Base-by-base conservation (phyloP, 2,329 filamentous ascomycete species). In the Diaporthe ampelina region DNA sequence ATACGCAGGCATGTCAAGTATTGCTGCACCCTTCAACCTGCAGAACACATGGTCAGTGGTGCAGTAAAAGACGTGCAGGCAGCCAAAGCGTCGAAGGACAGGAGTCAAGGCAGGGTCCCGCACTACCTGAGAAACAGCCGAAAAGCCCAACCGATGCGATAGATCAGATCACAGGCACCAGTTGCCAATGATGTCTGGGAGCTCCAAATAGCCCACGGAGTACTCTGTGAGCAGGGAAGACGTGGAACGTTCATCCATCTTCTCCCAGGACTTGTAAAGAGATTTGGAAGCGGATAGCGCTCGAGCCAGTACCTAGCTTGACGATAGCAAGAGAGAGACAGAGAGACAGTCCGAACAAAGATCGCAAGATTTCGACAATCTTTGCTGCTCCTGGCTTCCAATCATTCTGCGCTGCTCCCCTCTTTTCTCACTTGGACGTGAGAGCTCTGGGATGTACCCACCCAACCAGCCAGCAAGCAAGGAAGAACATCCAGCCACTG, bases 301-400 rank as follows among this genome's bases (percentile, higher is more conserved):
- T 85, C 84, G 82, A 86, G 84, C 83, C 85, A 90, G 88, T 88
- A 90, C 88, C 89, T 92, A 93, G 91, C 90, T 91, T 90, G 88
- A 91, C 88, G 90, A 89, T 93, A 93, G 92, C 91, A 92, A 90
- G 91, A 87, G 77, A 79, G 78, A 81, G 78, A 81, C 78, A 81
- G 78, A 76, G 61, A 75, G 43, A 75, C 65, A 76, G 74, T 75
- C 72, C 77, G 73, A 75, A 81, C 76, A 78, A 79, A 81, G 74
- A 76, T 73, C 69, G 58, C 78, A 80, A 80, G 80, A 78, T 72
- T 81, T 81, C 81, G 81, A 80, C 81, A 82, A 81, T 76, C 75
- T 77, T 77, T 81, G 81, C 82, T 81, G 80, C 82, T 84, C 81
- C 82, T 80, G 81, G 79, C 77, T 77, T 69, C 70, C 71, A 73